Base-by-base conservation (phyloP, 2,329 filamentous ascomycete genomes). In the Pseudocercospora fuligena region DNA sequence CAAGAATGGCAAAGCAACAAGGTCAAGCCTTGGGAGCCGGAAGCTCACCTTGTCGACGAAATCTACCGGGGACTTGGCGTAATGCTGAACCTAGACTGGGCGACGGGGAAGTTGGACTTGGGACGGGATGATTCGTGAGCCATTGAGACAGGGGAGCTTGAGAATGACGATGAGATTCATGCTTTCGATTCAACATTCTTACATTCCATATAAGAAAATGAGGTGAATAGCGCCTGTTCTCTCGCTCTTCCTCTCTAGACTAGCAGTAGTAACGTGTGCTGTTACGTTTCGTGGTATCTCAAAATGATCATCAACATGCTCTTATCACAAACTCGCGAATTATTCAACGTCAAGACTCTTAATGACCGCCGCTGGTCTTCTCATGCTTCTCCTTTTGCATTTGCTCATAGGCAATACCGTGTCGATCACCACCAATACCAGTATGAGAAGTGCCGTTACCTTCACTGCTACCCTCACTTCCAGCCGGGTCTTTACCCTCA, bases 401-500 rank as follows among this genome's bases (percentile, higher is more conserved):
- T 74, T 85, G 80, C 73, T 86, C 83, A 9, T 80, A 81, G 19
- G 82, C 82, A 36, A 86, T 69, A 16, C 78, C 85, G 65, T 87
- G 85, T 46, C 85, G 79, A 69, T 87, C 84, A 25, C 85, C 85
- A 25, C 75, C 80, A 53, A 86, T 80, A 23, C 80, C 83, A 5
- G 81, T 84, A 74, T 85, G 83, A 29, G 79, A 78, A 63, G 81
- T 69, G 12, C 80, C 80, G 33, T 68, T 71, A 59, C 77, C 80
- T 31, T 68, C 71, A 59, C 77, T 78, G 73, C 76, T 77, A 53
- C 56, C 75, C 68, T 80, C 79, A 65, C 74, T 75, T 68, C 82
- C 81, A 63, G 82, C 80, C 27, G 83, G 78, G 71, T 82, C 81
- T 79, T 85, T 82, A 73, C 85, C 87, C 75, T 87, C 86, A 33